Evolutionary conservation across 495 filamentous ascomycete genomes (phyloP).

Genomic region (Penicillium canescens): DNA sequence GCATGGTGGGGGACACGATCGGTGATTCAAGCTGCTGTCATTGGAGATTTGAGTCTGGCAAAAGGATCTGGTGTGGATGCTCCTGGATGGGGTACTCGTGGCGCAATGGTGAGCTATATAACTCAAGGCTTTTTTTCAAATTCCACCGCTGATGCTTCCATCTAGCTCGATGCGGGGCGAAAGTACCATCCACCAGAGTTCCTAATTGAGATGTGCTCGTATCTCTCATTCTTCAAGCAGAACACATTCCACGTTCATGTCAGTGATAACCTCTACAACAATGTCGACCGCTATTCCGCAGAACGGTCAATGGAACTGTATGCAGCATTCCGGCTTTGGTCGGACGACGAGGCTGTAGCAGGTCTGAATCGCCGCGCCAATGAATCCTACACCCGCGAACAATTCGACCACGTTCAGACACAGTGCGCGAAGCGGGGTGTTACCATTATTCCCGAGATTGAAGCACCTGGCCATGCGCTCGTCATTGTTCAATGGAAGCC

Average conservation of each 20-base stretch:
- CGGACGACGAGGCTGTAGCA: constrained; percentile 30
- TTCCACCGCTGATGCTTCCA: background rate
- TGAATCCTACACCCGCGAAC: constrained; percentile 46
- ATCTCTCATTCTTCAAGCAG: constrained; percentile 56
- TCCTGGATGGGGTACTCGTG: constrained; percentile 50
- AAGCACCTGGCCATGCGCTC: constrained; percentile 52
- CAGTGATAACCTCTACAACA: constrained; percentile 51
- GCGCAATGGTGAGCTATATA: constrained; percentile 35
- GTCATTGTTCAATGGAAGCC: constrained; percentile 55
- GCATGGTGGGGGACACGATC: constrained; percentile 55
- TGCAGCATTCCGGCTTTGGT: constrained; percentile 46
- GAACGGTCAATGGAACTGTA: constrained; percentile 42
- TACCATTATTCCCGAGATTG: constrained; percentile 53
- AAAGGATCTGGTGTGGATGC: constrained; percentile 42
- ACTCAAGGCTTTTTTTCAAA: too few species aligned
- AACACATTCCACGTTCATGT: constrained; percentile 55
- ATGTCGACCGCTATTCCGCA: constrained; percentile 33
- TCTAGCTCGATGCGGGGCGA: constrained; percentile 44
- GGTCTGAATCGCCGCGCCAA: constrained; percentile 46
- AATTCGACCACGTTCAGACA: constrained; percentile 46
- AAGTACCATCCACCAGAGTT: constrained; percentile 54
- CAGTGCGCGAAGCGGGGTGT: constrained; percentile 49
- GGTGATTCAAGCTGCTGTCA: constrained; percentile 45
- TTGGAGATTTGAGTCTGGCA: constrained; percentile 30
- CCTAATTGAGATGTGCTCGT: constrained; percentile 51